Evolutionary conservation across 495 filamentous ascomycete genomes (phyloP).

Genomic region (Friedmanniomyces simplex): DNA sequence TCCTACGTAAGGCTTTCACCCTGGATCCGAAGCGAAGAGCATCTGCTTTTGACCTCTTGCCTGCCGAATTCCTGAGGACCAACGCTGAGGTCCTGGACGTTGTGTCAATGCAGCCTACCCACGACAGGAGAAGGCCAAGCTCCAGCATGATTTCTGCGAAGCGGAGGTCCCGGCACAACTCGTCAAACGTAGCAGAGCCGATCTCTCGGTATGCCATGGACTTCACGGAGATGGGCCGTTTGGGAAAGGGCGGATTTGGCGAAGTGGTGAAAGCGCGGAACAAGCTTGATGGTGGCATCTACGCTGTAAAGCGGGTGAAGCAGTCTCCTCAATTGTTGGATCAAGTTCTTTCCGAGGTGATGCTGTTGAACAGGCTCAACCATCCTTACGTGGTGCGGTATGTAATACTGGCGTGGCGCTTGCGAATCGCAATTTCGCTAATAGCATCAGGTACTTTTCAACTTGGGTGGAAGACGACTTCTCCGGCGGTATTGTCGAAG

Average conservation of each 20-base stretch:
- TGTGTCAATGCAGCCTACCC: not conserved
- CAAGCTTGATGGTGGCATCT: slow-evolving; percentile 82
- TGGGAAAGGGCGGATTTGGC: slow-evolving; percentile 91
- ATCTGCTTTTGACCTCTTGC: slow-evolving; percentile 78
- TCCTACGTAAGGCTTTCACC: slow-evolving; percentile 74
- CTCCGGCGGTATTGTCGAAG: slow-evolving; percentile 38
- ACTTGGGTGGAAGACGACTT: slow-evolving; percentile 81
- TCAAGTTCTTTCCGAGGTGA: slow-evolving; percentile 74
- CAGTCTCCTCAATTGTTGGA: slow-evolving; percentile 69
- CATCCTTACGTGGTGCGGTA: slow-evolving; percentile 95
- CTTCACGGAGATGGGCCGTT: slow-evolving; percentile 75
- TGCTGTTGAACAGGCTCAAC: slow-evolving; percentile 80
- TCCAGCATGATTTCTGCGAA: not conserved
- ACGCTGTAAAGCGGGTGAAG: slow-evolving; percentile 93
- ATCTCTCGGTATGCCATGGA: slow-evolving; percentile 74
- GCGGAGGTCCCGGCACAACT: slow-evolving; percentile 17
- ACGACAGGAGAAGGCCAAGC: not conserved
- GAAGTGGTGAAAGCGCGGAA: slow-evolving; percentile 96
- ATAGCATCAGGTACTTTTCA: slow-evolving; percentile 42
- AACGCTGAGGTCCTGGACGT: slow-evolving; percentile 39
- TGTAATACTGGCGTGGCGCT: not conserved
- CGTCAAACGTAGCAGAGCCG: slow-evolving; percentile 12
- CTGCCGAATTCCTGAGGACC: slow-evolving; percentile 74
- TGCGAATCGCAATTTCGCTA: too few species aligned
- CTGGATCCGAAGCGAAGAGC: slow-evolving; percentile 72